phyloP scores from a whole-genome alignment of 2,329 filamentous ascomycete genomes.

The Fusarium subglutinans region DNA sequence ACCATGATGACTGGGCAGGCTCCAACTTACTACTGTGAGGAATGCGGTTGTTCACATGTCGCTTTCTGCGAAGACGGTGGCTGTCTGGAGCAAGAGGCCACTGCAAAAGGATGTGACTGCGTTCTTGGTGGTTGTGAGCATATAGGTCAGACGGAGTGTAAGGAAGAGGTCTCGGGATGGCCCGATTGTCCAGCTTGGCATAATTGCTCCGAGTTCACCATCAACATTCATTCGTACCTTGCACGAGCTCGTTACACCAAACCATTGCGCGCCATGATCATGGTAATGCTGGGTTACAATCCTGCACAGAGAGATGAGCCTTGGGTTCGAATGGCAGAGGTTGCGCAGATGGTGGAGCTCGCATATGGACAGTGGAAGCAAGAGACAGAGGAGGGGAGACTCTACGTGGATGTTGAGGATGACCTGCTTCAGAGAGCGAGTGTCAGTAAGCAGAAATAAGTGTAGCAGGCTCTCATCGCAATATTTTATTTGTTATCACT shows the following conservation, averaged over 20 bases:
- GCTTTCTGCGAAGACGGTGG: slow-evolving; percentile 43
- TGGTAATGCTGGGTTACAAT: slow-evolving; percentile 38
- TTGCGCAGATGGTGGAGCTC: slow-evolving; percentile 35
- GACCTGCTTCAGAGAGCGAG: slow-evolving; percentile 24
- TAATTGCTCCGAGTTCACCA: slow-evolving; percentile 30
- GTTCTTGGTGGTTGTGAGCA: slow-evolving; percentile 37
- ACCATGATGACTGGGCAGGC: slow-evolving; percentile 53
- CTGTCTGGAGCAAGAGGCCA: slow-evolving; percentile 39
- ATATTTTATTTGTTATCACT: neutral
- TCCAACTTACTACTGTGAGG: slow-evolving; percentile 25
- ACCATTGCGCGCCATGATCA: slow-evolving; percentile 37
- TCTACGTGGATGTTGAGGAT: slow-evolving; percentile 47
- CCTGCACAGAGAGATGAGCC: slow-evolving; percentile 9
- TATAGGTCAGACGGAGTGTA: slow-evolving; percentile 8
- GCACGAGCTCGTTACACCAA: slow-evolving; percentile 42
- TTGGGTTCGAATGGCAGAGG: neutral
- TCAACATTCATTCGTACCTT: slow-evolving; percentile 47
- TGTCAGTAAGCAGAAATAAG: neutral
- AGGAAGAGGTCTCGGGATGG: slow-evolving; percentile 11
- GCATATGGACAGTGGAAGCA: slow-evolving; percentile 45
- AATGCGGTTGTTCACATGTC: slow-evolving; percentile 41
- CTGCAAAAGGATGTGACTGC: slow-evolving; percentile 32
- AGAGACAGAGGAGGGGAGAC: slow-evolving; percentile 43
- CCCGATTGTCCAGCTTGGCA: slow-evolving; percentile 24
- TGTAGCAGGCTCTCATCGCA: neutral